Evolutionary conservation across 441 rosid genomes (phyloP), one percentile per base, ranked within the genome.

Genomic region (Gossypium davidsonii): DNA sequence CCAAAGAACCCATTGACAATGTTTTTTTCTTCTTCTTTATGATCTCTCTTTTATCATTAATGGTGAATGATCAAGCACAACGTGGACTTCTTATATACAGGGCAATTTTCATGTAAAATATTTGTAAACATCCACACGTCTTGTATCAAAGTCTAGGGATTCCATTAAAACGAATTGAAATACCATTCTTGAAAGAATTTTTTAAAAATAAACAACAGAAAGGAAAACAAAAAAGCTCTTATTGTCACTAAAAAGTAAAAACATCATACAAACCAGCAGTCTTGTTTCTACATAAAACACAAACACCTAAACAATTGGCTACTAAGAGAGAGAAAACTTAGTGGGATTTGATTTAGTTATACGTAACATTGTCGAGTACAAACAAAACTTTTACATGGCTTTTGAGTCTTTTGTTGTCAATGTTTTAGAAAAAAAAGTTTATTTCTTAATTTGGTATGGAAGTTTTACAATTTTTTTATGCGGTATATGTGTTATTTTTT

Each of bases 131-230:
- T 61, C 66, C 21, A 61, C 78, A 83, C 85, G 82, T 68, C 79
- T 4, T 52, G 20, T 71, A 84, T 75, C 37, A 39, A 70, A 82
- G 59, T 83, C 86, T 79, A 76, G 84, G 91, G 91, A 84, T 84
- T 85, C 94, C 96, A 90, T 90, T 85, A 77, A 66, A 59, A 60
- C 49, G n/a, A 74, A 57, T 56, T 28, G 42, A 72, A 10, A 17
- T 15, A 7, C 56, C 39, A 71, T 63, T 58, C 12, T 6, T 72
- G 25, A 12, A 37, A 31, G 46, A 42, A 42, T 42, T 42, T 42
- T 42, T 9, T 9, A 2, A 42, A 9, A 42, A 42, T 42, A 42
- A 9, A 42, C 46, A 15, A 12, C 18, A 46, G 12, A 44, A 70
- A 44, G n/a, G 28, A 42, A 64, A 62, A 62, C 6, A 2, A 3